phyloP scores from a whole-genome alignment of 2,329 filamentous ascomycete species.

The Chalara sp. region DNA sequence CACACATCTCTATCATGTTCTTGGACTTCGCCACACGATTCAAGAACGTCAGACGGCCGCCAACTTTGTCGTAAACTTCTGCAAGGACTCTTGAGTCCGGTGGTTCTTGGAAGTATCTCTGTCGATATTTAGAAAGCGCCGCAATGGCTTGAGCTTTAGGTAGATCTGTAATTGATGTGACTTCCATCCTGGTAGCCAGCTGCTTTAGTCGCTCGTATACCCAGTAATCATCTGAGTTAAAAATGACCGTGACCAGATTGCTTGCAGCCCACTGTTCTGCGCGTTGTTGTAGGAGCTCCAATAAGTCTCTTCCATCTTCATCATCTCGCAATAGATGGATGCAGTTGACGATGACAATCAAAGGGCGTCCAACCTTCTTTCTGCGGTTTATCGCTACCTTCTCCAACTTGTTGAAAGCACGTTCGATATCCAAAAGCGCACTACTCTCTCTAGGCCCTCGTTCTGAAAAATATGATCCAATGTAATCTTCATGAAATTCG shows the following conservation, averaged over 20 bases:
- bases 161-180: slow-evolving; percentile 79
- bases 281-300: slow-evolving; percentile 91
- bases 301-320: slow-evolving; percentile 83
- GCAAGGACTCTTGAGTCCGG: slow-evolving; percentile 52
- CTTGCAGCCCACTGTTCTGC: slow-evolving; percentile 95
- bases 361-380: slow-evolving; percentile 51
- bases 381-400: slow-evolving; percentile 80
- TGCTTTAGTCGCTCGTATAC: slow-evolving; percentile 92
- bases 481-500: no score
- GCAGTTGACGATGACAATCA: slow-evolving; percentile 93
- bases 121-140: slow-evolving; percentile 74
- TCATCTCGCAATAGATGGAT: slow-evolving; percentile 88
- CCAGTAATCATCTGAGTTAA: slow-evolving; percentile 98
- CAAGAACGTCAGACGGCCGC: slow-evolving; percentile 81
- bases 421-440: slow-evolving; percentile 97
- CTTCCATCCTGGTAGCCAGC: slow-evolving; percentile 89
- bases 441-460: no score
- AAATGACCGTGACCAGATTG: slow-evolving; percentile 83
- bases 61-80: slow-evolving; percentile 78
- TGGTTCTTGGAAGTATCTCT: slow-evolving; percentile 58
- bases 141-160: slow-evolving; percentile 69
- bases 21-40: slow-evolving; percentile 81
- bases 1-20: slow-evolving; percentile 74
- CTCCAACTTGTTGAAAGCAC: slow-evolving; percentile 95
- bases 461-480: no score